These are phyloP conservation scores for Phytophthora palmivora DNA, from an alignment of 352 stramenopile species.

Conservation along the genomic window DNA sequence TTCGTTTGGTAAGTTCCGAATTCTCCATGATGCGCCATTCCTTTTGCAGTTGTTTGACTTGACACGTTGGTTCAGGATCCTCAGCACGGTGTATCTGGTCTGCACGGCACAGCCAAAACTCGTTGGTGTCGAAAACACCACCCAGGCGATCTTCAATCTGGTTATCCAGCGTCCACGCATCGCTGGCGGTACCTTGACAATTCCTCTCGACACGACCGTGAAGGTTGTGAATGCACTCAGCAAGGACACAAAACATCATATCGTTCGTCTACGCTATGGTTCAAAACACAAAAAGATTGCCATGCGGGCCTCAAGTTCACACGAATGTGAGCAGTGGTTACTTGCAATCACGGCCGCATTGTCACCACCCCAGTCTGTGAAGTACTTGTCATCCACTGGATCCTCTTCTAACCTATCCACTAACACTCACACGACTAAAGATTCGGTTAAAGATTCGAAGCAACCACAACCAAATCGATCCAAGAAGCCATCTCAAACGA, in stretches of 20 bases:
- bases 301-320: constrained; percentile 22
- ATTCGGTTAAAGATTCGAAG: too few relatives aligned
- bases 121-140: background rate
- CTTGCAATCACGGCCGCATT: constrained; percentile 9
- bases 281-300: constrained; percentile 6
- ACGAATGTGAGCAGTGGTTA: constrained; percentile 20
- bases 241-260: constrained; percentile 17
- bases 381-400: too few relatives aligned
- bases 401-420: too few relatives aligned
- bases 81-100: constrained; percentile 28
- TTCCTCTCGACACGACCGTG: constrained; percentile 27
- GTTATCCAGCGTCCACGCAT: constrained; percentile 32
- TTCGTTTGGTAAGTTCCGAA: constrained; percentile 23
- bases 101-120: constrained; percentile 6
- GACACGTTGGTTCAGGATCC: constrained; percentile 17
- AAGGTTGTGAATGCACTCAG: constrained; percentile 5
- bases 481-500: background rate
- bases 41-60: background rate
- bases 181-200: constrained; percentile 24
- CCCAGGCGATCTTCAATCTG: constrained; percentile 17
- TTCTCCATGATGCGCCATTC: background rate
- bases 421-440: too few relatives aligned
- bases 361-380: background rate
- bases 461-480: background rate
- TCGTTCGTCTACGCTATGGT: constrained; percentile 27